These are phyloP conservation scores for Solanum clarkiae DNA, from an alignment of 257 asterid species.

Conservation along the genomic window DNA sequence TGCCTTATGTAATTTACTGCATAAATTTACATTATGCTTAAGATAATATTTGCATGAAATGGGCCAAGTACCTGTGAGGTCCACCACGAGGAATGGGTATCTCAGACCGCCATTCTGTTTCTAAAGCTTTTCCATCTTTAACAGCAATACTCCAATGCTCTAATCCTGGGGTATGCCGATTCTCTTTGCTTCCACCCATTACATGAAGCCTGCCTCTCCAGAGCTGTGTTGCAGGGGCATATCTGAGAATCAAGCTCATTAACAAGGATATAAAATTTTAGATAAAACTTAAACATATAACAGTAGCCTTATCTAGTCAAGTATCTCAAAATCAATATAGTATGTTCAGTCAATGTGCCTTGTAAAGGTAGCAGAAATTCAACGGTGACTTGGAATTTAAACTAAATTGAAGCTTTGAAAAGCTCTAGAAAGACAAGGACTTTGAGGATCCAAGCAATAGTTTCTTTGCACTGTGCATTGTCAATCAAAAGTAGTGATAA, in stretches of 20 bases:
- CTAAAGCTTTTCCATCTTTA: conserved; percentile 68
- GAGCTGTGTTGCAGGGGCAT: conserved; percentile 93
- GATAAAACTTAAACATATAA: not conserved
- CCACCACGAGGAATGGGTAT: conserved; percentile 93
- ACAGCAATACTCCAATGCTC: conserved; percentile 96
- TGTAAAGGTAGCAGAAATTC: not conserved
- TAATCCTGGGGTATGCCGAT: conserved; percentile 57
- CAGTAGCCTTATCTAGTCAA: not conserved
- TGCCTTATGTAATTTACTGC: not conserved
- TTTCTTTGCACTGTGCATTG: not conserved
- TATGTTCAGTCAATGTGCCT: not conserved
- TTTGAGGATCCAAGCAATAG: not conserved
- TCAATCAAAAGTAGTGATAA: not conserved
- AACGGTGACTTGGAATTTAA: not conserved
- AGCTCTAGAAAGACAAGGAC: not conserved
- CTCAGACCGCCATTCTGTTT: conserved; percentile 68
- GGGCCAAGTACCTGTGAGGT: conserved; percentile 62
- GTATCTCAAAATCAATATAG: not conserved
- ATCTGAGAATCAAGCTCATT: conserved; percentile 33
- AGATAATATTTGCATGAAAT: not conserved
- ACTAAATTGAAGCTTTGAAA: not conserved
- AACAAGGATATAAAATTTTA: not conserved
- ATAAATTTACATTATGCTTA: not conserved
- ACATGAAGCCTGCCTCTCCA: conserved; percentile 95
- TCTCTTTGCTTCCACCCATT: conserved; percentile 96